Base-by-base conservation (phyloP, 306 rosid genomes). In the Erythrophleum fordii region DNA sequence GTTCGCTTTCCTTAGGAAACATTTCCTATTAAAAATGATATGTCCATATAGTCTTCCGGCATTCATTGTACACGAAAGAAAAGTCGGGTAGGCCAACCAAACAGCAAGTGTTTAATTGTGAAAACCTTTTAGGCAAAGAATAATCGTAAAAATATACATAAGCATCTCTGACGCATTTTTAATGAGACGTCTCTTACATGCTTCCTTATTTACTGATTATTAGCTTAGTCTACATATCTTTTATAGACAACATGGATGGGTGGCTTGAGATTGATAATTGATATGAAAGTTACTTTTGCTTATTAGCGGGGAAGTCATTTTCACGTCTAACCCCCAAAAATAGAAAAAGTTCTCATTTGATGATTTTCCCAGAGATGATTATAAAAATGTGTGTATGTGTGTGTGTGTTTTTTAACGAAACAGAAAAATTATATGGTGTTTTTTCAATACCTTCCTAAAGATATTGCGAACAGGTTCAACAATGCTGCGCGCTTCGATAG, bases 401-500 rank as follows among this genome's bases (percentile, higher is more conserved):
- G 3, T 39, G 20, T 35, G 28, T 11, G 20, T 31, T 72, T 8
- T 8, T 4, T 12, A 49, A 25, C 44, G 48, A 65, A 65, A 26
- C 35, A 13, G 46, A 29, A 44, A 14, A 73, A 11, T 14, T 39
- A 6, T 6, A 11, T 13, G 39, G 42, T 29, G 28, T 6, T 52
- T 22, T 12, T 37, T 5, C 6, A 28, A 0, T 46, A 95, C 99
- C 97, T 95, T 93, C 69, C 83, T 80, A 71, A 83, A 89, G 34
- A 95, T 90, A 73, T 86, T 95, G 70, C 99, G 97, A 81, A 95
- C 66, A 0, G 99, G 99, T 73, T 95, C 99, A 23, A 95, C 94
- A 66, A 95, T 87, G 87, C 99, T 95, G 79, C 97, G 97, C 11
- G 97, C 91, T 85, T 95, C 99, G 8, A 95, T 94, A 0, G 98